These are phyloP conservation scores for Cyathus striatus DNA, from an alignment of 768 basidiomycete species.

Conservation along the genomic window DNA sequence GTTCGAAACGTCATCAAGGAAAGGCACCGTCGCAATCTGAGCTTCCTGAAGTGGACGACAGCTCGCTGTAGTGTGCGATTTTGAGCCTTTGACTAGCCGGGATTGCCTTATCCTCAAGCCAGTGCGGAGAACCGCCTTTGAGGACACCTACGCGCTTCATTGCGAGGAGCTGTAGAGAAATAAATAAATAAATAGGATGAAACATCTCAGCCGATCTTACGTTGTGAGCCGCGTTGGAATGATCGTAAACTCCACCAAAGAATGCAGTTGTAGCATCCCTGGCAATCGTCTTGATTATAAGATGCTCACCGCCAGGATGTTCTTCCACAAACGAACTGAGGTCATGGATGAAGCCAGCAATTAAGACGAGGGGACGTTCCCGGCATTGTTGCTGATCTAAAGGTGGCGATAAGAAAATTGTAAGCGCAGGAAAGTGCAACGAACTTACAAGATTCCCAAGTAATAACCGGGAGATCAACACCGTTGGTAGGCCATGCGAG, in stretches of 20 bases:
- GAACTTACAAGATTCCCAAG: slow-evolving; percentile 79
- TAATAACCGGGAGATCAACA: slow-evolving; percentile 73
- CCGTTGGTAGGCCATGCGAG: slow-evolving; percentile 77
- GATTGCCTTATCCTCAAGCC: slow-evolving; percentile 54
- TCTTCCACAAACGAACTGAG: slow-evolving; percentile 81
- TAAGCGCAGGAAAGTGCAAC: background rate
- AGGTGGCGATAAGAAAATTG: slow-evolving; percentile 5
- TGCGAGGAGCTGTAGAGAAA: slow-evolving; percentile 43
- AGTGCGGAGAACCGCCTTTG: slow-evolving; percentile 53
- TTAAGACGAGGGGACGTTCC: slow-evolving; percentile 76
- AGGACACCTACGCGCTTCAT: slow-evolving; percentile 66
- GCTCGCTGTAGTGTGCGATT: slow-evolving; percentile 61
- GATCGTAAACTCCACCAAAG: slow-evolving; percentile 89
- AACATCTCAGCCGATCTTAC: slow-evolving; percentile 30
- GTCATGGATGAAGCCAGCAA: slow-evolving; percentile 94
- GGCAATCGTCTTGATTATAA: slow-evolving; percentile 80
- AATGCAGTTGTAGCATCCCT: slow-evolving; percentile 92
- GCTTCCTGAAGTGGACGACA: no score
- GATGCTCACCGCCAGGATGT: slow-evolving; percentile 86
- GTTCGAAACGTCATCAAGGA: no score
- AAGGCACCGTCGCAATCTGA: no score
- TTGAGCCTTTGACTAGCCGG: slow-evolving; percentile 72
- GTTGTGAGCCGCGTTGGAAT: slow-evolving; percentile 86
- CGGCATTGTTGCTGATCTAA: slow-evolving; percentile 74
- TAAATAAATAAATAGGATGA: background rate